phyloP scores from a whole-genome alignment of 139 green algal genomes.

The Coelastrella sp. region DNA sequence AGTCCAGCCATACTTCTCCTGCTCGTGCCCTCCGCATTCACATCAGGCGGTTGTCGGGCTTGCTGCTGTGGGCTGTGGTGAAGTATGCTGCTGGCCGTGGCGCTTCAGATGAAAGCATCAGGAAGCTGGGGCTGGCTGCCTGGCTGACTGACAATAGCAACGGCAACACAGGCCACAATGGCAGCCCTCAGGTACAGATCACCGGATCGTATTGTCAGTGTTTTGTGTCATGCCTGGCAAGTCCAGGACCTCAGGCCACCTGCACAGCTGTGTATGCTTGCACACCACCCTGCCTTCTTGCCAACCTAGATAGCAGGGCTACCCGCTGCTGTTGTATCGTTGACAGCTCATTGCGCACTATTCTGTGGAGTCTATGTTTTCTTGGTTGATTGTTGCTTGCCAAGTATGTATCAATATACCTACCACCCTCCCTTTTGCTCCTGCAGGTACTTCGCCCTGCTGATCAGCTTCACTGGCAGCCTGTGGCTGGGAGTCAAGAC shows the following conservation, averaged over 20 bases:
- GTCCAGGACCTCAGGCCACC: not conserved
- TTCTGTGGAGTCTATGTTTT: too few relatives aligned
- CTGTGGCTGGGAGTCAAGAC: not conserved
- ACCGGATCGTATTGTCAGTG: too few relatives aligned
- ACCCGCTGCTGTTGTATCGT: too few relatives aligned
- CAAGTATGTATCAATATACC: too few relatives aligned
- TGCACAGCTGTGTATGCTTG: not conserved
- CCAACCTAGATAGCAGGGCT: too few relatives aligned
- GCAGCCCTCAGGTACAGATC: not conserved
- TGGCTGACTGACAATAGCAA: slow-evolving; percentile 10
- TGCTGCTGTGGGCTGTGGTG: slow-evolving; percentile 35
- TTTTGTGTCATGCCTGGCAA: not conserved
- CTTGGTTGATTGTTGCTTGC: too few relatives aligned
- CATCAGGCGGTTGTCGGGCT: slow-evolving; percentile 20
- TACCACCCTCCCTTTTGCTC: too few relatives aligned
- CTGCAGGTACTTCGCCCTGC: not conserved
- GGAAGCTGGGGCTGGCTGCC: slow-evolving; percentile 33
- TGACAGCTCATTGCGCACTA: too few relatives aligned
- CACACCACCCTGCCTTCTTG: too few relatives aligned
- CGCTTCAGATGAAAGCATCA: not conserved
- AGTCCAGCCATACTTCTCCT: not conserved
- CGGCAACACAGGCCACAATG: not conserved
- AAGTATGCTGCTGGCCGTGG: slow-evolving; percentile 28
- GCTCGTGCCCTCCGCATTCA: not conserved
- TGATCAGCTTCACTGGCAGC: not conserved